These are phyloP conservation scores for Cyclotella sp. DNA, from an alignment of 108 stramenopile species.

Conservation along the genomic window DNA sequence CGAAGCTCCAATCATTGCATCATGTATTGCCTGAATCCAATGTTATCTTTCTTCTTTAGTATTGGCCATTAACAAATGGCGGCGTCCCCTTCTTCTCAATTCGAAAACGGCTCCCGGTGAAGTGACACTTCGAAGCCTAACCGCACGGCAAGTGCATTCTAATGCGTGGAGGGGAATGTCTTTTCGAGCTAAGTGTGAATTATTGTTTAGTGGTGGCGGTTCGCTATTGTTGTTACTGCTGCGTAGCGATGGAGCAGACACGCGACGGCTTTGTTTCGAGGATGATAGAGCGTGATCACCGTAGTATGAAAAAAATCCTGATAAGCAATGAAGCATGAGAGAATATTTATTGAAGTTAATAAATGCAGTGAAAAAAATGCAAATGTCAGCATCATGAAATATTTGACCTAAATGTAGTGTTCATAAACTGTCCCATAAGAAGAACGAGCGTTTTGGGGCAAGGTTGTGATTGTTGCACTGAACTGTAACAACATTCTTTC, in stretches of 20 bases:
- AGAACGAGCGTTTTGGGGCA: no score
- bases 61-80: conserved; percentile 80
- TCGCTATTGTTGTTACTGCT: background rate
- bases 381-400: conserved; percentile 9
- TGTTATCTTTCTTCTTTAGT: conserved; percentile 69
- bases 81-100: conserved; percentile 62
- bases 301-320: conserved; percentile 11
- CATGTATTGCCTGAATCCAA: conserved; percentile 83
- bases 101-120: conserved; percentile 60
- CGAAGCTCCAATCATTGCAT: conserved; percentile 82
- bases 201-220: conserved; percentile 1
- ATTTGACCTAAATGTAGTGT: conserved; percentile 21
- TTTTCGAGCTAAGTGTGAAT: conserved; percentile 58
- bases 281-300: conserved; percentile 6
- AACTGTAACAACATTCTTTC: no score
- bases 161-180: conserved; percentile 66
- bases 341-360: background rate
- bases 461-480: no score
- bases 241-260: background rate
- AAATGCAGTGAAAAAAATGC: background rate
- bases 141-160: conserved; percentile 70
- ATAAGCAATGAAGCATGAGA: no score
- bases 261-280: background rate
- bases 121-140: conserved; percentile 60
- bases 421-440: no score